Conservation (phyloP, 2,329 filamentous ascomycete genomes). For the Diaporthe humulicola region DNA sequence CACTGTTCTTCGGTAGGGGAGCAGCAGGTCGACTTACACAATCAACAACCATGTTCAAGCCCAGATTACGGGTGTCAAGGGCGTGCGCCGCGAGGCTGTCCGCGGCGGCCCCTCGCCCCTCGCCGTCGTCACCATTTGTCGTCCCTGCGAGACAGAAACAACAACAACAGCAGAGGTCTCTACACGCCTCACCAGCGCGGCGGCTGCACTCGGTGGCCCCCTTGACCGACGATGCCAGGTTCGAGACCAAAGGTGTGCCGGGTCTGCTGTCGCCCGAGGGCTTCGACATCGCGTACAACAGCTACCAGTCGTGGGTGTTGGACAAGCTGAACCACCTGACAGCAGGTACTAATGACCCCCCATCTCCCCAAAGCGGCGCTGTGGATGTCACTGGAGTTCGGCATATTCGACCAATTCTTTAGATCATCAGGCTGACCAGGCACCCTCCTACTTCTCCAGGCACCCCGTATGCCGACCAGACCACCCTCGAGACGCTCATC, state of each 20-base stretch:
- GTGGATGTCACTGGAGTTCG: background rate
- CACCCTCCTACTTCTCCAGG: conserved; percentile 57
- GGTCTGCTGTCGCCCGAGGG: conserved; percentile 77
- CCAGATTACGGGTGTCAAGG: conserved; percentile 66
- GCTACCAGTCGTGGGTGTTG: conserved; percentile 83
- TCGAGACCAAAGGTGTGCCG: conserved; percentile 65
- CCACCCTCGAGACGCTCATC: conserved; percentile 77
- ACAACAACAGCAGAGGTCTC: conserved; percentile 47
- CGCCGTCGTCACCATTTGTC: conserved; percentile 19
- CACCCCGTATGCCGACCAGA: conserved; percentile 72
- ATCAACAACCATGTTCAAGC: conserved; percentile 63
- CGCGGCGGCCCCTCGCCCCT: conserved; percentile 40
- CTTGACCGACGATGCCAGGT: conserved; percentile 60
- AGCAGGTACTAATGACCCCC: conserved; percentile 67
- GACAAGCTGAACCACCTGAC: conserved; percentile 82
- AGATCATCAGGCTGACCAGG: conserved; percentile 25
- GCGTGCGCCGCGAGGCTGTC: conserved; percentile 41
- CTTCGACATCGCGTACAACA: conserved; percentile 83
- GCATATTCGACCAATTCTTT: background rate
- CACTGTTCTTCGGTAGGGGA: conserved; percentile 18
- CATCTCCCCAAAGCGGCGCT: background rate
- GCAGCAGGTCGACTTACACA: conserved; percentile 27
- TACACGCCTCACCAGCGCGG: conserved; percentile 36
- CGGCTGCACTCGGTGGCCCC: conserved; percentile 58
- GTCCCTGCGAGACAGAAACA: conserved; percentile 44